Percentiles rank a stretch among this genome's conserved stretches.
phyloP scores from a whole-genome alignment of 208 protist species.

The Leishmania arabica region DNA sequence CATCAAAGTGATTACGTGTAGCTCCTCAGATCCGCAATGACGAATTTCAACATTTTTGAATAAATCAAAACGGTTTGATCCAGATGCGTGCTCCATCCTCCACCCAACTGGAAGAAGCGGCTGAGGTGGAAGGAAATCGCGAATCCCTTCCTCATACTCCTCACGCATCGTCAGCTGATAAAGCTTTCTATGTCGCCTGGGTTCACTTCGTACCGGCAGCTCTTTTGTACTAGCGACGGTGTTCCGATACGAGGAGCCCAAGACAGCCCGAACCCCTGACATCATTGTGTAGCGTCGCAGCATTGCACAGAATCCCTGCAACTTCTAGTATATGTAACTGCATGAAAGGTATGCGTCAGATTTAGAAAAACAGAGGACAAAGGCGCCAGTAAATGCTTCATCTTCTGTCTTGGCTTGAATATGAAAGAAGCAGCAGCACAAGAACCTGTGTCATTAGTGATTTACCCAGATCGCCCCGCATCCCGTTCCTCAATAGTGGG shows the following conservation, averaged over 20 bases:
- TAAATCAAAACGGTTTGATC: constrained; percentile 78
- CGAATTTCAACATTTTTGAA: constrained; percentile 68
- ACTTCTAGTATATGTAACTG: neutral
- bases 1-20: constrained; percentile 73
- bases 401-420: neutral
- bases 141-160: constrained; percentile 68
- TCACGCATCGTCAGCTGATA: constrained; percentile 61
- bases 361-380: neutral
- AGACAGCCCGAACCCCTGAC: no score
- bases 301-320: neutral
- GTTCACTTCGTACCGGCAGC: constrained; percentile 11
- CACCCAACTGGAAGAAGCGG: constrained; percentile 72
- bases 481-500: neutral
- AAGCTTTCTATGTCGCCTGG: constrained; percentile 46
- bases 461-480: neutral
- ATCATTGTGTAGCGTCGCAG: neutral
- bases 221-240: neutral
- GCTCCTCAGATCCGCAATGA: constrained; percentile 58
- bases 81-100: constrained; percentile 47
- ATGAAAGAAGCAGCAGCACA: neutral
- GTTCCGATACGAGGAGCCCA: neutral
- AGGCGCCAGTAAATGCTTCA: neutral
- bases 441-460: neutral
- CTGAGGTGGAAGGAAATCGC: constrained; percentile 80
- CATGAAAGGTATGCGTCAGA: neutral